Base-by-base conservation (phyloP, 2,329 filamentous ascomycete genomes). In the Dothiorella sarmentorum region DNA sequence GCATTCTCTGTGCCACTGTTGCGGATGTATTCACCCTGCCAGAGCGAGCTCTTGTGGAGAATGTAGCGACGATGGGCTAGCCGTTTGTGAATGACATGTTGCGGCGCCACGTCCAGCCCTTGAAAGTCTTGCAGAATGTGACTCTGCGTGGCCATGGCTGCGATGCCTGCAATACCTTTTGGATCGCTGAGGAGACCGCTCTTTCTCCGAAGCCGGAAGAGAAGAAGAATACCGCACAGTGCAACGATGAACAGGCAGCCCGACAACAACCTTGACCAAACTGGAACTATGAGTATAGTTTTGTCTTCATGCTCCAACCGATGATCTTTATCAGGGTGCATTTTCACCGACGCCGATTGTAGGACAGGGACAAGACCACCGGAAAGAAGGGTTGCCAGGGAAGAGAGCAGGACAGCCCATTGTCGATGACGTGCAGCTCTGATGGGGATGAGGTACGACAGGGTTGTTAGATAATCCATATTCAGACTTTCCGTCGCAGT, bases 61-160 rank as follows among this genome's bases (percentile, higher is more conserved):
- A 86, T 81, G 64, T 90, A 91, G 35, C 87, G 83, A 61, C 83
- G 81, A 26, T 83, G 73, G 61, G 85, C 85, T n/a, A 91, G 77
- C 64, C 80, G 82, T 51, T 83, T 77, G 68, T 90, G 87, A 40
- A 91, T 90, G 55, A 85, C 82, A 49, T 83, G 76, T 56, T 86
- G 83, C 4, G 80, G 83, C 7, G 84, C 86, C 1, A 84, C 82
- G 67, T 91, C 88, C 73, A 89, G 82, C 59, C 85, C 85, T 62
- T 84, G 85, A 67, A 91, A 90, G 67, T 91, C 88, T 72, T 85
- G 85, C 62, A 90, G 74, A 68, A 90, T 88, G 63, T 90, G 87
- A 62, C 82, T 85, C 61, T 84, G 83, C 2, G 88, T 87, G 9
- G 88, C 87, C 87, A 91, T 90, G 58, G 87, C 84, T 5, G 88